Conservation (phyloP, 139 green algal genomes). For the Ettlia oleoabundans region DNA sequence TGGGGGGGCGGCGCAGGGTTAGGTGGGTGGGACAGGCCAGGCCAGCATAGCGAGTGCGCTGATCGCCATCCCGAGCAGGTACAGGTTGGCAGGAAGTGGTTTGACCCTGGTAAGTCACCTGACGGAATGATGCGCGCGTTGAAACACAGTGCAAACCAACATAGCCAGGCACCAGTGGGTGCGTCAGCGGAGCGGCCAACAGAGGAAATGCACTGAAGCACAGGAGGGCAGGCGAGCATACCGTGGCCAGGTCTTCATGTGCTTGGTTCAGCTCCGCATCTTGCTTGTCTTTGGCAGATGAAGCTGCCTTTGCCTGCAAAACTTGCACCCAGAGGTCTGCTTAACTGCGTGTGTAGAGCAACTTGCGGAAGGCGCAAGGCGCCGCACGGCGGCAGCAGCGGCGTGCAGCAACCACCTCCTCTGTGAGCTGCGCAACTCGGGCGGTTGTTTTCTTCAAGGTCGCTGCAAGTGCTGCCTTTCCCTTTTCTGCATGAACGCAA, state of each 20-base stretch:
- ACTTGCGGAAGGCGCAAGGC: neutral
- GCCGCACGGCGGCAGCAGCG: neutral
- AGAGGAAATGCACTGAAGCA: too few species aligned
- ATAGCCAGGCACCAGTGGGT: too few species aligned
- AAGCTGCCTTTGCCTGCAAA: too few species aligned
- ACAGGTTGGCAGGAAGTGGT: neutral
- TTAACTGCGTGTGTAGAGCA: neutral
- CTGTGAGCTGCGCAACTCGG: neutral
- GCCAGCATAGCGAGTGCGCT: too few species aligned
- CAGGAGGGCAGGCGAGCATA: neutral
- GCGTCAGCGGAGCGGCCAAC: too few species aligned
- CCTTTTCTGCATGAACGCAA: neutral
- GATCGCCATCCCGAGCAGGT: too few species aligned
- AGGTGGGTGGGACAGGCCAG: too few species aligned
- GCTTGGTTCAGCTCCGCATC: neutral
- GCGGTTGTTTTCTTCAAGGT: neutral
- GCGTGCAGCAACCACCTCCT: neutral
- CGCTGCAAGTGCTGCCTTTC: neutral
- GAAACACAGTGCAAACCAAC: too few species aligned
- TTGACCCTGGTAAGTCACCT: too few species aligned
- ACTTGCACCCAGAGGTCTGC: neutral
- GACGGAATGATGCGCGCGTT: too few species aligned
- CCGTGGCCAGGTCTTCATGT: neutral
- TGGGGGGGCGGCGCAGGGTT: neutral
- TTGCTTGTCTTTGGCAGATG: too few species aligned